phyloP scores from a whole-genome alignment of 345 rosid species.

The Cardiospermum halicacabum region DNA sequence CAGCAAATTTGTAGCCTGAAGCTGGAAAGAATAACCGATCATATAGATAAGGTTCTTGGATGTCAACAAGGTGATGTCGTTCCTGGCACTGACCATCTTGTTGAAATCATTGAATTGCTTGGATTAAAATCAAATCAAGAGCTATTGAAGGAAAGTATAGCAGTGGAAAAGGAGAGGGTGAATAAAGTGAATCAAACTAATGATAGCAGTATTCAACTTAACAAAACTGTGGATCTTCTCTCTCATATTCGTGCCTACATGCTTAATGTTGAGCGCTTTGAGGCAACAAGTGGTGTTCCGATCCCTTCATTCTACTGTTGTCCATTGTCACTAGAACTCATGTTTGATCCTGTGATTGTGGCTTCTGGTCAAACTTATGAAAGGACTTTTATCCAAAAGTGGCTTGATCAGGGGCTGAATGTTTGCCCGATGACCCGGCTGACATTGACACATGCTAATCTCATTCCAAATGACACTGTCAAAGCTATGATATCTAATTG shows the following conservation, averaged over 20 bases:
- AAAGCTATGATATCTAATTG: constrained; percentile 86
- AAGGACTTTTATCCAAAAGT: constrained; percentile 75
- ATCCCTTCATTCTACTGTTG: constrained; percentile 81
- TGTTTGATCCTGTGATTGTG: constrained; percentile 89
- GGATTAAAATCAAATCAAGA: constrained; percentile 61
- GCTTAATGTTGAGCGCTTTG: constrained; percentile 52
- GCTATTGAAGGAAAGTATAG: constrained; percentile 69
- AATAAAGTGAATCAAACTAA: constrained; percentile 29
- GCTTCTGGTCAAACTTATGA: constrained; percentile 97
- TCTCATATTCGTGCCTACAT: constrained; percentile 59
- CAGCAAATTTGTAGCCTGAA: constrained; percentile 52
- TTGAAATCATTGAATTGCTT: constrained; percentile 48
- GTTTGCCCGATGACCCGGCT: constrained; percentile 85
- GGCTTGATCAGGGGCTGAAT: constrained; percentile 76
- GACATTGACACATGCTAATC: constrained; percentile 58
- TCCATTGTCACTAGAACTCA: constrained; percentile 83
- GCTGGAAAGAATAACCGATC: constrained; percentile 41
- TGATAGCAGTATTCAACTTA: constrained; percentile 36
- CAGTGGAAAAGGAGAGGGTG: constrained; percentile 75
- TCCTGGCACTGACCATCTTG: constrained; percentile 42
- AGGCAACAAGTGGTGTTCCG: constrained; percentile 49
- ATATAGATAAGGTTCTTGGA: constrained; percentile 46
- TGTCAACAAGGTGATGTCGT: constrained; percentile 41
- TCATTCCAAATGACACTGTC: constrained; percentile 87
- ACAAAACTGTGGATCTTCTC: constrained; percentile 49